A percentile compares a stretch with the other conserved stretches of the same genome.
These are phyloP conservation scores for Urtica urens DNA, from an alignment of 306 rosid genomes.

Conservation along the genomic window DNA sequence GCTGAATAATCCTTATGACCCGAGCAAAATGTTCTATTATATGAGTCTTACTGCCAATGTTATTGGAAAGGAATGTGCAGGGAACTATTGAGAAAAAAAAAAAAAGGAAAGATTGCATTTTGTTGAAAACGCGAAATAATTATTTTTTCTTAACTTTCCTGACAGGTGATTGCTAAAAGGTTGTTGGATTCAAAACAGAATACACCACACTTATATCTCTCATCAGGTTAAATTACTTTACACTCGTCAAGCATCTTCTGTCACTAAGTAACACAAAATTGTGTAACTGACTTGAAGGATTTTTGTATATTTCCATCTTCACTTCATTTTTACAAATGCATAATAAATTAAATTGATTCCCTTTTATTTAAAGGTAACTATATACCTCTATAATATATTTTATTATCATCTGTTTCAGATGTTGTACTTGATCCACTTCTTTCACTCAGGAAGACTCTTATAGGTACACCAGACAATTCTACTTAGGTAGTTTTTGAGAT, in stretches of 20 bases:
- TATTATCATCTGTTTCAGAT: conserved; percentile 36
- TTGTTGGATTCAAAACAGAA: conserved; percentile 80
- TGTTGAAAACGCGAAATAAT: no score
- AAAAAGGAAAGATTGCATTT: not conserved
- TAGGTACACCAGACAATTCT: conserved; percentile 39
- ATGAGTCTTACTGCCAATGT: no score
- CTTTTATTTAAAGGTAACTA: conserved; percentile 11
- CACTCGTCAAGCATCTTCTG: no score
- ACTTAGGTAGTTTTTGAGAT: not conserved
- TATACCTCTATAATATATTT: conserved; percentile 15
- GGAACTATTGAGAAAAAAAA: not conserved
- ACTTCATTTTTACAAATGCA: no score
- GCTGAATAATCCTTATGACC: no score
- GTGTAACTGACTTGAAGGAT: no score
- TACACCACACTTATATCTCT: conserved; percentile 77
- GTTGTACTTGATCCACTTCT: conserved; percentile 86
- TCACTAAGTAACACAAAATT: no score
- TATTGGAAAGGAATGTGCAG: not conserved
- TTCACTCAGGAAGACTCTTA: conserved; percentile 79
- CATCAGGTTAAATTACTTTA: conserved; percentile 52
- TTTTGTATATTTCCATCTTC: no score
- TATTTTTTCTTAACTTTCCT: no score
- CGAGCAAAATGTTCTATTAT: no score
- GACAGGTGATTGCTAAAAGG: conserved; percentile 94
- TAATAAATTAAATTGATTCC: no score